Percentiles rank a stretch among this genome's conserved stretches.
Conservation (phyloP, 306 rosid species). For the Malus sieversii region DNA sequence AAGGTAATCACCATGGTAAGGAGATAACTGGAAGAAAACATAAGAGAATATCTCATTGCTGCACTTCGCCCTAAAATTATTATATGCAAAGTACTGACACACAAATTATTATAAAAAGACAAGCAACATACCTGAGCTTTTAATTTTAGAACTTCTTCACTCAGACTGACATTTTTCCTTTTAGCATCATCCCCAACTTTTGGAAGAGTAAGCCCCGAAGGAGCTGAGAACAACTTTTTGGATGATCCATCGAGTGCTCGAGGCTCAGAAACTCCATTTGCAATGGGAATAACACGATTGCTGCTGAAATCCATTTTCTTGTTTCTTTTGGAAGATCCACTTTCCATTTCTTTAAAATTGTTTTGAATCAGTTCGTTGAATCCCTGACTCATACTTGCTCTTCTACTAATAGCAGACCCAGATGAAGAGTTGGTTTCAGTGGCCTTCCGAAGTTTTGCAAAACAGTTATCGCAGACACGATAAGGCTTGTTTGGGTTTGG, state of each 20-base stretch:
- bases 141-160: constrained; percentile 66
- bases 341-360: constrained; percentile 53
- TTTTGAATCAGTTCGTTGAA: constrained; percentile 43
- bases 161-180: constrained; percentile 31
- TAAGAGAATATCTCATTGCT: neutral
- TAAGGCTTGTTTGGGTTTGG: constrained; percentile 89
- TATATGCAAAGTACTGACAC: neutral
- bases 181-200: constrained; percentile 13
- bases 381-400: constrained; percentile 58
- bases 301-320: constrained; percentile 74
- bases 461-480: constrained; percentile 94
- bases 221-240: constrained; percentile 62
- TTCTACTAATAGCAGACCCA: constrained; percentile 53
- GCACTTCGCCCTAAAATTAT: neutral
- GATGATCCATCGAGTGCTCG: constrained; percentile 52
- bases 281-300: constrained; percentile 61
- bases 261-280: constrained; percentile 56
- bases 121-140: constrained; percentile 52
- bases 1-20: neutral
- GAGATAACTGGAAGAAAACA: neutral
- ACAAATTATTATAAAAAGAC: neutral
- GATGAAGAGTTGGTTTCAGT: constrained; percentile 53
- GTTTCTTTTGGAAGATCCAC: constrained; percentile 56
- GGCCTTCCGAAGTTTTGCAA: constrained; percentile 52
- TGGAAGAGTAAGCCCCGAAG: constrained; percentile 54